Evolutionary conservation across 306 rosid species (phyloP).

Genomic region (Sechiopsis laciniata): DNA sequence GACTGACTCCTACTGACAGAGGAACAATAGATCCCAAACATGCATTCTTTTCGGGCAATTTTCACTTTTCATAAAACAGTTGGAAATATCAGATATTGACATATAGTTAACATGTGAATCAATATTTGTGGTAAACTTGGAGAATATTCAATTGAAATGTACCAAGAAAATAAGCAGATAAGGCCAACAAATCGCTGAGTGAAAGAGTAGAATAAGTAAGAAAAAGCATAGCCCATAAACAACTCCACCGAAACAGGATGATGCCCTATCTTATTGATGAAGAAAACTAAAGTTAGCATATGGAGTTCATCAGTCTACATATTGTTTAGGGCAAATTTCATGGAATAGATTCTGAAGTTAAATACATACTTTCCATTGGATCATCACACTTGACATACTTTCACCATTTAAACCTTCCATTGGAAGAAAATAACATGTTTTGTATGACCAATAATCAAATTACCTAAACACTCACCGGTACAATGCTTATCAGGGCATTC

Average conservation of each 20-base stretch:
- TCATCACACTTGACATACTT: not conserved
- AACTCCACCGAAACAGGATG: not conserved
- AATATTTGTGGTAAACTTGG: not conserved
- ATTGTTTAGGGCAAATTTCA: not conserved
- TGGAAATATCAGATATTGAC: not conserved
- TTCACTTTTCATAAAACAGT: not conserved
- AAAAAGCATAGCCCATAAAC: not conserved
- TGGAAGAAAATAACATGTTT: not conserved
- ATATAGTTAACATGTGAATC: not conserved
- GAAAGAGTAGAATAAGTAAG: not conserved
- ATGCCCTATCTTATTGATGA: not conserved
- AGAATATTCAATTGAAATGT: not conserved
- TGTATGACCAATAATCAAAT: not conserved
- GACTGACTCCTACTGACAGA: not conserved
- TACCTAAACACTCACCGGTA: too few species aligned
- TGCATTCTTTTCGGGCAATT: not conserved
- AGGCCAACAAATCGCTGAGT: not conserved
- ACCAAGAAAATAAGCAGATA: not conserved
- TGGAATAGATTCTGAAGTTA: not conserved
- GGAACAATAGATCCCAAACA: conserved; percentile 12
- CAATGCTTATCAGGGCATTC: too few species aligned
- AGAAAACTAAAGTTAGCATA: not conserved
- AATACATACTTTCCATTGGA: not conserved
- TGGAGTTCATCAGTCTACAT: not conserved
- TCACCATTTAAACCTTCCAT: not conserved